A percentile compares a stretch with the other conserved stretches of the same genome.
Evolutionary conservation across 805 yeast genomes (phyloP).

Genomic region (Ogataea corticis): DNA sequence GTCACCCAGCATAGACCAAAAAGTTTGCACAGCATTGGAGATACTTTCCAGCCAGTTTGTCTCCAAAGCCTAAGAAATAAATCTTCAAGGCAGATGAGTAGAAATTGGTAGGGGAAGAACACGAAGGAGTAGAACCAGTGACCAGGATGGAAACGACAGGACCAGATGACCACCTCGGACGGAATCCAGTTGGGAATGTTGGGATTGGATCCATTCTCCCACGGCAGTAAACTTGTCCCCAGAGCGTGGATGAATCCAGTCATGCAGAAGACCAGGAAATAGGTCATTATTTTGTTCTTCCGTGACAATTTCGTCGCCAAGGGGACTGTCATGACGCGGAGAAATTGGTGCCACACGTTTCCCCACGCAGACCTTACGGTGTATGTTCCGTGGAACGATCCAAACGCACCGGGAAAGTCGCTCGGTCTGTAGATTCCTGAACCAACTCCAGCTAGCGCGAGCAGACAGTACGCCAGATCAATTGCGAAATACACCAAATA

Average conservation of each 20-base stretch:
- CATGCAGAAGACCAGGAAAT: constrained; percentile 7
- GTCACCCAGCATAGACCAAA: constrained; percentile 2
- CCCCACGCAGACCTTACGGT: constrained; percentile 8
- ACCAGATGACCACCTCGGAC: not conserved
- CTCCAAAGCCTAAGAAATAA: not conserved
- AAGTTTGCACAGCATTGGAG: not conserved
- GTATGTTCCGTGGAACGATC: not conserved
- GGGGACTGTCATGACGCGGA: constrained; percentile 4
- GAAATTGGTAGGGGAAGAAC: constrained; percentile 1
- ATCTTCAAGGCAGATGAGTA: not conserved
- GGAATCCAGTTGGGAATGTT: constrained; percentile 7
- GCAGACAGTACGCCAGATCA: not conserved
- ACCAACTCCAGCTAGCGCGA: not conserved
- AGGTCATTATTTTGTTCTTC: not conserved
- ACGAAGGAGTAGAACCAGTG: constrained; percentile 7
- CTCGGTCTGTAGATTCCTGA: not conserved
- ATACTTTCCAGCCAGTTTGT: not conserved
- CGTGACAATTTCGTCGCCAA: not conserved
- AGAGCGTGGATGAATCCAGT: constrained; percentile 5
- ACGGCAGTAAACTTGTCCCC: not conserved
- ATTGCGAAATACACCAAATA: constrained; percentile 1
- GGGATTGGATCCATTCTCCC: constrained; percentile 4
- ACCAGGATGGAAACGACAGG: not conserved
- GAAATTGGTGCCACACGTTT: constrained; percentile 10
- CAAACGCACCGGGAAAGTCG: constrained; percentile 6